Evolutionary conservation across 2,329 filamentous ascomycete species (phyloP), one percentile per base, ranked within the genome.

Genomic region (Colletotrichum eremochloae): DNA sequence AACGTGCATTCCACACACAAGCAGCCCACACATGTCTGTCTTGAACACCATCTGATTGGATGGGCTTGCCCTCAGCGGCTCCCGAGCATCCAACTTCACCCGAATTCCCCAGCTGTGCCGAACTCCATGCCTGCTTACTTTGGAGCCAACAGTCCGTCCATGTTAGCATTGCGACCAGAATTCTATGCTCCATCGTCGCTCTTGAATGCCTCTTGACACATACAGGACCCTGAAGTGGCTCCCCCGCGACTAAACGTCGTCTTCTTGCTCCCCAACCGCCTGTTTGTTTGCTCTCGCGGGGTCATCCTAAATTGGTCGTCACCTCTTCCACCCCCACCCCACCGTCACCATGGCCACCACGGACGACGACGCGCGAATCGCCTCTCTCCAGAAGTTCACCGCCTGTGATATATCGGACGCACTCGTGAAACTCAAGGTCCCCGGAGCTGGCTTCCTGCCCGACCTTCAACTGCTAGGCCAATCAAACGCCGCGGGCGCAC

Each of bases 321-420:
- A 1, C 31, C 48, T 52, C 18, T 20, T 3, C 33, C 33, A 40
- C 9, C 38, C 38, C 38, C 38, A 24, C 24, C 24, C 24, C 24
- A 24, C 38, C 50, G 42, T 56, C 52, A 60, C 50, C 52, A 76
- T 76, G 75, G 56, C 64, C 31, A 50, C 57, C n/a, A 18, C 71
- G 36, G 74, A 78, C 52, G 75, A 77, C 55, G 75, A 77, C 42
- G 75, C 78, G 36, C 68, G 63, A 40, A 67, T 75, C 57, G 40
- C 52, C n/a, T 58, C 73, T 46, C 81, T 84, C 33, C 76, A 75
- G 69, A 75, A 79, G 48, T 86, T 86, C 76, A 82, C 81, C 24
- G 84, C 86, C 48, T 87, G 86, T 79, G 86, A 93, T 85, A 84
- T 94, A 72, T 93, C 92, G 14, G 93, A 95, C 79, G 92, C 92